Base-by-base conservation (phyloP, 176 grass and related monocot genomes). In the Juncus effusus region DNA sequence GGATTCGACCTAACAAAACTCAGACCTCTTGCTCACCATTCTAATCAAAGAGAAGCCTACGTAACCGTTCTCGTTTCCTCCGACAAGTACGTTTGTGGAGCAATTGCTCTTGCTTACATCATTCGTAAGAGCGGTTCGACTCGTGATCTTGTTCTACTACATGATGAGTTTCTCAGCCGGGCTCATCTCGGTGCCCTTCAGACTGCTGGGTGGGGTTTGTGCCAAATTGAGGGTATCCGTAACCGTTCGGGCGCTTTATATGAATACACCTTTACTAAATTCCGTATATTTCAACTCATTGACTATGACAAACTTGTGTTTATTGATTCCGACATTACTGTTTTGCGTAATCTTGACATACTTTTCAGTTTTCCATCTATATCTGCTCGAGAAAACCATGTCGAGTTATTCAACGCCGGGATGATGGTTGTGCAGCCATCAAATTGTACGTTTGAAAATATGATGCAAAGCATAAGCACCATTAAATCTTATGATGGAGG, bases 251-350 rank as follows among this genome's bases (percentile, higher is more conserved):
- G 57, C 69, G 70, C 74, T 47, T 87, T 82, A 75, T 82, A 87
- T 64, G 79, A 83, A 72, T 87, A 76, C 70, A 83, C 82, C 74
- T 83, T 82, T 66, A 87, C 68, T 74, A 79, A 83, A 72, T 87
- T 87, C 78, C 82, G 79, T 75, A 64, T 87, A 38, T 87, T 79
- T 79, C 6, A 69, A 28, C 74, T 87, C 19, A 76, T 74, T 3
- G 79, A 87, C 59, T 87, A 87, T 53, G 44, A 56, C 3, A 52
- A 60, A 0, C 75, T 87, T 4, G 15, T 87, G 39, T 87, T 87
- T 80, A 68, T 87, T 0, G 84, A 87, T 69, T 78, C 84, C 10
- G 84, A 87, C 84, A 70, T 87, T 47, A 61, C 83, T 41, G 76
- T 83, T 55, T 74, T 70, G 59, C 74, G 79, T 0, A 50, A 56